A percentile compares a stretch with the other conserved stretches of the same genome.
phyloP scores from a whole-genome alignment of 176 grass and related monocot genomes.

The Hsuehochloa calcarea region DNA sequence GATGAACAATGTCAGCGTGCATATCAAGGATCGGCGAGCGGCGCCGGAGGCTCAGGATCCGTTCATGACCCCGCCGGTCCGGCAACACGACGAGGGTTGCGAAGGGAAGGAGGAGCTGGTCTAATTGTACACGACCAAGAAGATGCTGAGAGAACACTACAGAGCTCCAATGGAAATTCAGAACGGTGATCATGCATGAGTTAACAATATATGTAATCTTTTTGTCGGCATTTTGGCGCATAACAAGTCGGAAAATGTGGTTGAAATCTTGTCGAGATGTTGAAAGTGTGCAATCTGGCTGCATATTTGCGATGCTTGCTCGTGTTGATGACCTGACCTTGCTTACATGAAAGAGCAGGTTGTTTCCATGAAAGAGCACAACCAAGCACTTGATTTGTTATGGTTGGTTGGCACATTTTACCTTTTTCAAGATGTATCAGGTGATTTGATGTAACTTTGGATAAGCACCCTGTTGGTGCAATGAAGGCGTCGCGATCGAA shows the following conservation, averaged over 20 bases:
- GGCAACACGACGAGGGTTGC: not conserved
- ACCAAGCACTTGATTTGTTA: not conserved
- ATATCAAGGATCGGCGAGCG: slow-evolving; percentile 46
- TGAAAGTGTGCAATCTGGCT: too few relatives aligned
- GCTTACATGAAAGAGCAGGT: not conserved
- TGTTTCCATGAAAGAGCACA: not conserved
- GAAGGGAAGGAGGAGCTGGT: slow-evolving; percentile 10
- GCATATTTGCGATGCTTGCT: too few relatives aligned
- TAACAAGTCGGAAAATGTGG: not conserved
- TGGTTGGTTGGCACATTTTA: not conserved
- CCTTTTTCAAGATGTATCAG: not conserved
- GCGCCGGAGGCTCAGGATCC: slow-evolving; percentile 39
- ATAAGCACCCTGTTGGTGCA: not conserved
- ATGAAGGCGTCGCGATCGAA: not conserved
- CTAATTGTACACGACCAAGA: not conserved
- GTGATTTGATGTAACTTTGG: not conserved
- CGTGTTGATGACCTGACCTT: too few relatives aligned
- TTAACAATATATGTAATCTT: not conserved
- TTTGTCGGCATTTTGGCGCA: not conserved
- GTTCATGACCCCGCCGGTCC: slow-evolving; percentile 30
- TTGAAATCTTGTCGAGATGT: too few relatives aligned
- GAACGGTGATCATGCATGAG: not conserved
- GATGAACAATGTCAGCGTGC: slow-evolving; percentile 9
- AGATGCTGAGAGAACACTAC: not conserved
- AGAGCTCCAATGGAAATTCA: not conserved